Conservation (phyloP, 805 yeast species). For the Candida broadrunensis region DNA sequence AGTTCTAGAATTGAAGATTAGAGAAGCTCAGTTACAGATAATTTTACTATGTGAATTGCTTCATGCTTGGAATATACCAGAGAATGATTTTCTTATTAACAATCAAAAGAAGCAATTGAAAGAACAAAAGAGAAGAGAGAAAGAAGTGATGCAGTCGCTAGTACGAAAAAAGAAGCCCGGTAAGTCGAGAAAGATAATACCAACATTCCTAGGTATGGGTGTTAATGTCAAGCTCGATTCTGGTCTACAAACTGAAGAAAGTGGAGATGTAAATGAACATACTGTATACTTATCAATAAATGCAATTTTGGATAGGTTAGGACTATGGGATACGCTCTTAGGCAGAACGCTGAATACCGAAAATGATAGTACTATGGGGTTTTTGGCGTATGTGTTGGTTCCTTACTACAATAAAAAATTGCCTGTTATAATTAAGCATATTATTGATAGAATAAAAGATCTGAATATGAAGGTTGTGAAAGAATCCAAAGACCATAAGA, state of each 20-base stretch:
- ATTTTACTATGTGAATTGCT: slow-evolving; percentile 47
- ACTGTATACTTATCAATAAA: slow-evolving; percentile 29
- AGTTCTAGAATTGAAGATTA: slow-evolving; percentile 41
- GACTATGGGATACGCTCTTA: slow-evolving; percentile 50
- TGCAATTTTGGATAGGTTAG: slow-evolving; percentile 49
- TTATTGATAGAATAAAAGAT: slow-evolving; percentile 48
- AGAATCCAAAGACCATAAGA: slow-evolving; percentile 1
- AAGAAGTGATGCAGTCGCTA: slow-evolving; percentile 17
- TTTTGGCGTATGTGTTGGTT: slow-evolving; percentile 48
- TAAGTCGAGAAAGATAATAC: slow-evolving; percentile 27
- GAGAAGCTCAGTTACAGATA: slow-evolving; percentile 58
- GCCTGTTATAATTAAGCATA: slow-evolving; percentile 44
- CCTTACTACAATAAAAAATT: slow-evolving; percentile 51
- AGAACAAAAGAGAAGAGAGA: slow-evolving; percentile 17
- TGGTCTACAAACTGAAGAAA: slow-evolving; percentile 8
- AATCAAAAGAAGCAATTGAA: slow-evolving; percentile 25
- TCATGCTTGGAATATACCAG: slow-evolving; percentile 30
- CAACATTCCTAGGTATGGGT: slow-evolving; percentile 44
- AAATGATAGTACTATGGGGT: slow-evolving; percentile 38
- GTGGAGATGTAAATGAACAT: slow-evolving; percentile 18
- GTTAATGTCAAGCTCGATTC: slow-evolving; percentile 9
- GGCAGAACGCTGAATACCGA: slow-evolving; percentile 18
- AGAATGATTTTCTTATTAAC: slow-evolving; percentile 25
- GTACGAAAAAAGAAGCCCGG: slow-evolving; percentile 15
- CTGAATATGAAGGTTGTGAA: slow-evolving; percentile 33